Base-by-base conservation (phyloP, 2,329 filamentous ascomycete species). In the Emmonsia crescens region DNA sequence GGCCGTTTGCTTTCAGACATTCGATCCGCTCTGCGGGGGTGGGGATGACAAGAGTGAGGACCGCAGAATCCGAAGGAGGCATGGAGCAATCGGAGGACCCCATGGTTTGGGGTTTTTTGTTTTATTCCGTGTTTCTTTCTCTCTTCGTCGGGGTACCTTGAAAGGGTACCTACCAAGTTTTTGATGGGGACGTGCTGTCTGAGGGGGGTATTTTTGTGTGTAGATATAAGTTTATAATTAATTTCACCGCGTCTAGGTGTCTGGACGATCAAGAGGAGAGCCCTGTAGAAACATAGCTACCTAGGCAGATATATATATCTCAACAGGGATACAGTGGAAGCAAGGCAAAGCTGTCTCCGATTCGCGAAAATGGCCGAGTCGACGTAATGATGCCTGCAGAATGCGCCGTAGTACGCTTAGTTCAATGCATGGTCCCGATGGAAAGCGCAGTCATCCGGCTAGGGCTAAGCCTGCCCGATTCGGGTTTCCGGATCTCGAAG, bases 31-130 rank as follows among this genome's bases (percentile, higher is more conserved):
- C 84, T 52, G 78, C 75, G 21, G 76, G 73, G 1, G 82, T 85
- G 2, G 83, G 82, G 33, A 80, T 77, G 29, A 80, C 80, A 36
- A 87, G 76, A 51, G 74, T 72, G 31, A 87, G 72, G 40, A 80
- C 74, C 1, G 81, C 74, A 1, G 82, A 82, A 63, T 79, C 73
- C 51, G 77, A 75, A 57, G 71, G 66, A 14, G 82, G 83, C 27
- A 84, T 75, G 27, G 66, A 65, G 62, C 66, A 65, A 44, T 73
- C 69, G 63, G 73, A 66, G 52, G 74, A 72, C 66, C 74, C 75
- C 74, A 76, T 76, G 44, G 21, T 57, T 51, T 55, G 5, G 27
- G 16, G 8, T 36, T n/a, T 16, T 5, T 52, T 44, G 4, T n/a
- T 44, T 2, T n/a, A 9, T 27, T 31, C 12, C 5, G 49, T 52